Evolutionary conservation across 1,139 yeast genomes (phyloP).

Genomic region (Sugiyamaella pinicola): DNA sequence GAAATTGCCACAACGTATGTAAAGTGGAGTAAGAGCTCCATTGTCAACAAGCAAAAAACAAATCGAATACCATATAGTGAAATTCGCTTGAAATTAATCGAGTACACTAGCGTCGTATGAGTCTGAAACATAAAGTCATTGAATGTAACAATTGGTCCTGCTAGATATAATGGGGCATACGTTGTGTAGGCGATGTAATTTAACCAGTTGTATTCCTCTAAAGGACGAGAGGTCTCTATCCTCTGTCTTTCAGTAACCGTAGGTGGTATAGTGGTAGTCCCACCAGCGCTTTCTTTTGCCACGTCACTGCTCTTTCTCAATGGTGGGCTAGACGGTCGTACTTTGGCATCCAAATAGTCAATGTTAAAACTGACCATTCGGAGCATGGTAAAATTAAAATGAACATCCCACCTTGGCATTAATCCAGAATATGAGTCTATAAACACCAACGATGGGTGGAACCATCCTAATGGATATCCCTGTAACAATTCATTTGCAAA

Average conservation of each 20-base stretch:
- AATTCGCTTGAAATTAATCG: slow-evolving; percentile 57
- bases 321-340: slow-evolving; percentile 18
- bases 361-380: slow-evolving; percentile 81
- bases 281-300: neutral
- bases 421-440: slow-evolving; percentile 62
- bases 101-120: slow-evolving; percentile 47
- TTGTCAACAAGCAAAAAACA: slow-evolving; percentile 69
- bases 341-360: slow-evolving; percentile 54
- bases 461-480: slow-evolving; percentile 52
- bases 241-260: slow-evolving; percentile 63
- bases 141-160: slow-evolving; percentile 92
- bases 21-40: slow-evolving; percentile 87
- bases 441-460: slow-evolving; percentile 44
- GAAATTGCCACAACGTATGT: slow-evolving; percentile 94
- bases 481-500: slow-evolving; percentile 75
- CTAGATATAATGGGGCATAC: slow-evolving; percentile 88
- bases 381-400: slow-evolving; percentile 83
- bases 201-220: slow-evolving; percentile 56
- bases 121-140: slow-evolving; percentile 83
- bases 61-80: slow-evolving; percentile 67
- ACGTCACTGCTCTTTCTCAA: slow-evolving; percentile 6
- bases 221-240: slow-evolving; percentile 62
- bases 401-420: slow-evolving; percentile 92
- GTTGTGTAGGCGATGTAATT: slow-evolving; percentile 76
- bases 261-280: neutral